These are phyloP conservation scores for Fusarium metavorans DNA, from an alignment of 2,329 filamentous ascomycete species.

Conservation along the genomic window DNA sequence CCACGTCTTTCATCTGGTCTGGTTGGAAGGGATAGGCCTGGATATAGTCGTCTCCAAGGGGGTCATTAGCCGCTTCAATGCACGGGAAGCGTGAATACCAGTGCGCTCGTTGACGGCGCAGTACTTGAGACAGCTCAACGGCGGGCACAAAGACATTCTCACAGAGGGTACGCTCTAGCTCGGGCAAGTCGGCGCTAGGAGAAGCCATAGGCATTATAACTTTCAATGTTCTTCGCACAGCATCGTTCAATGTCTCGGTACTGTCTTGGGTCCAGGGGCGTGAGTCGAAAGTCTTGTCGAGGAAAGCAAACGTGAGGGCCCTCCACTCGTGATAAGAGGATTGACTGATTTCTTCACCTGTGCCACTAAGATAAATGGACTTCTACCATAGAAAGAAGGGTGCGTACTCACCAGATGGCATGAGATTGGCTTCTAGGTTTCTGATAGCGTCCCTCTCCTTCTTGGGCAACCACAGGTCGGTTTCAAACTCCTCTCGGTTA, in stretches of 20 bases:
- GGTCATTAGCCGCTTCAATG: not conserved
- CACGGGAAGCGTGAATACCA: not conserved
- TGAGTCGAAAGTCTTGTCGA: not conserved
- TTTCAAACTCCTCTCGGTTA: not conserved
- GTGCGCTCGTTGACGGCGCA: not conserved
- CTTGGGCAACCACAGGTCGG: not conserved
- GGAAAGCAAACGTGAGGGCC: not conserved
- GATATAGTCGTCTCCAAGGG: not conserved
- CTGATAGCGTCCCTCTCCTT: not conserved
- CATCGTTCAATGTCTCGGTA: not conserved
- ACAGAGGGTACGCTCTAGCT: not conserved
- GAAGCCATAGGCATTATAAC: not conserved
- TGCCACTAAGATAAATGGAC: no score
- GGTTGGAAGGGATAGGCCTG: not conserved
- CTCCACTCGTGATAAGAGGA: not conserved
- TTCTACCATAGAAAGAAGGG: no score
- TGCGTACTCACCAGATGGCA: not conserved
- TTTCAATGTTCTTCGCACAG: not conserved
- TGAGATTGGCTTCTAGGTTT: not conserved
- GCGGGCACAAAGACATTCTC: not conserved
- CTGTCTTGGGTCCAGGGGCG: not conserved
- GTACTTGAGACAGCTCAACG: not conserved
- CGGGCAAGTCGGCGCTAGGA: not conserved
- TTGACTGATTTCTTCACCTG: not conserved
- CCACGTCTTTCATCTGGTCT: not conserved